Conservation (phyloP, 208 protist genomes). For the Angomonas deanei region DNA sequence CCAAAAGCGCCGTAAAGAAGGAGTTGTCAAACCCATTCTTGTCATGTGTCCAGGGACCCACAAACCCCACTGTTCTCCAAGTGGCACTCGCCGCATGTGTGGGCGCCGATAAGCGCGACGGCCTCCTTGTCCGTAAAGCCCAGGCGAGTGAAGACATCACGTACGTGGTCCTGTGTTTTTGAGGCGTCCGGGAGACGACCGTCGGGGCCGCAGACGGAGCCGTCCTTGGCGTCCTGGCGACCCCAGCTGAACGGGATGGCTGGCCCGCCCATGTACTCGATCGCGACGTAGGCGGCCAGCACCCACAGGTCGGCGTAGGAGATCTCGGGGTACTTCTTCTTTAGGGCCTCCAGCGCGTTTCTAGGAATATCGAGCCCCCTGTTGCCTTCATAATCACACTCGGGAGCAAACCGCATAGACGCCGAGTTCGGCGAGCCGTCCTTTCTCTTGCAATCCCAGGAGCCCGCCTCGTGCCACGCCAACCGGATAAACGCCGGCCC, state of each 20-base stretch:
- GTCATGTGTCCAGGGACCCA: conserved; percentile 89
- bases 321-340: conserved; percentile 83
- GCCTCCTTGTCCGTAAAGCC: conserved; percentile 92
- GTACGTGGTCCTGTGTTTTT: conserved; percentile 68
- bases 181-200: conserved; percentile 86
- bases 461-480: conserved; percentile 75
- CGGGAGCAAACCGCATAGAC: conserved; percentile 76
- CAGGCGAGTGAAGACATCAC: conserved; percentile 87
- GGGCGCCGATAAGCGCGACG: conserved; percentile 90
- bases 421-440: conserved; percentile 64
- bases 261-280: conserved; percentile 91
- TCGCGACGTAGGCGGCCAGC: conserved; percentile 83
- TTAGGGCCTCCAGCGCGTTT: conserved; percentile 80
- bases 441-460: conserved; percentile 53
- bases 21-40: conserved; percentile 90
- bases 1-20: conserved; percentile 73
- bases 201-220: conserved; percentile 58
- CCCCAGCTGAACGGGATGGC: conserved; percentile 80
- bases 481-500: conserved; percentile 68
- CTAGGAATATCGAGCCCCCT: conserved; percentile 77
- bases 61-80: conserved; percentile 72
- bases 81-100: conserved; percentile 91
- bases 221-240: conserved; percentile 70
- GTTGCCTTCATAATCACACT: conserved; percentile 80
- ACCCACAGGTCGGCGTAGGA: conserved; percentile 93